phyloP scores from a whole-genome alignment of 257 asterid genomes.

The Cynanchum wilfordii region DNA sequence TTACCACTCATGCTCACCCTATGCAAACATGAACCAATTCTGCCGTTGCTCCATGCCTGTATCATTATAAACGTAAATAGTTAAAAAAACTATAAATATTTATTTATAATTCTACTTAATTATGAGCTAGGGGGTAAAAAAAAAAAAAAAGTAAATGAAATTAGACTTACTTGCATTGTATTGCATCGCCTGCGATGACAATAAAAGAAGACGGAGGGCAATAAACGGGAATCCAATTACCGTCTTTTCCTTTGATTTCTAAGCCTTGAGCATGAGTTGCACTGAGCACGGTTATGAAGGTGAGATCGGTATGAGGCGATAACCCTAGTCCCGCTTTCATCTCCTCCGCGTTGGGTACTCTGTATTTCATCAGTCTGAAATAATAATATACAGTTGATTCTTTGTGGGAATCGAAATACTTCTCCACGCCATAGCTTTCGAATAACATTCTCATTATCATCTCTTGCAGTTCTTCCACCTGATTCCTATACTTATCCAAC shows the following conservation, averaged over 20 bases:
- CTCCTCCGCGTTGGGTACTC: conserved; percentile 17
- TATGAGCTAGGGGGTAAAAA: too few species aligned
- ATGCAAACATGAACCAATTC: not conserved
- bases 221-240: conserved; percentile 12
- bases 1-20: not conserved
- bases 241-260: conserved; percentile 41
- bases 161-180: not conserved
- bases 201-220: not conserved
- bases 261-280: conserved; percentile 36
- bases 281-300: conserved; percentile 30
- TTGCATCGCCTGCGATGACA: not conserved
- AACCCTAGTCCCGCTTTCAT: conserved; percentile 22
- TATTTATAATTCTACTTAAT: too few species aligned
- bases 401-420: conserved; percentile 20
- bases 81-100: too few species aligned
- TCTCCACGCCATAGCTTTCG: conserved; percentile 37
- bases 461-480: conserved; percentile 33
- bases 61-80: too few species aligned
- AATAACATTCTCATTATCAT: conserved; percentile 32
- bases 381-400: conserved; percentile 27
- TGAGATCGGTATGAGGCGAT: conserved; percentile 40
- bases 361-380: conserved; percentile 32
- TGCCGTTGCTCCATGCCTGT: conserved; percentile 3
- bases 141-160: too few species aligned
- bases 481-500: conserved; percentile 36